Evolutionary conservation across 2,329 filamentous ascomycete species (phyloP).

Genomic region (Beauveria australis): DNA sequence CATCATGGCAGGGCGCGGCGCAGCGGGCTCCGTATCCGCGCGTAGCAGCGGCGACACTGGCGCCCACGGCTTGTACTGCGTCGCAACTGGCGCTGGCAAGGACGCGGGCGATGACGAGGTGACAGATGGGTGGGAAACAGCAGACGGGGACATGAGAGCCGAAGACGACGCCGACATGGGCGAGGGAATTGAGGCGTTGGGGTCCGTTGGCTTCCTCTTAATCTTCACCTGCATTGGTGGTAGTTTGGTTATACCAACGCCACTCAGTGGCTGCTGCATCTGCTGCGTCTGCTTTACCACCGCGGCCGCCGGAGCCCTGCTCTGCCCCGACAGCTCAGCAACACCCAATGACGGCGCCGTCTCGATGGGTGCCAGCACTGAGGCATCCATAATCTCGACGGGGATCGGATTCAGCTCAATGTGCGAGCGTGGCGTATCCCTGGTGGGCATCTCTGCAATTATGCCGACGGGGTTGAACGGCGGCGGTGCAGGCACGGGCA

Average conservation of each 20-base stretch:
- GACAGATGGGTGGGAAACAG: not conserved
- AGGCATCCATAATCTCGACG: constrained; percentile 35
- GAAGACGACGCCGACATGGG: not conserved
- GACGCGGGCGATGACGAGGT: not conserved
- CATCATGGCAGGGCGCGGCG: too few relatives aligned
- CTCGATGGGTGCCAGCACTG: constrained; percentile 29
- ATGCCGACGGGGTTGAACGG: constrained; percentile 33
- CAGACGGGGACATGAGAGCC: not conserved
- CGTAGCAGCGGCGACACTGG: not conserved
- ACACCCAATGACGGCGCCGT: constrained; percentile 16
- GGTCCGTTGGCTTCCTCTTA: not conserved
- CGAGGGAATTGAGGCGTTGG: not conserved
- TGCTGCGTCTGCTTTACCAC: not conserved
- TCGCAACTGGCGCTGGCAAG: not conserved
- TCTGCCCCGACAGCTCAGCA: constrained; percentile 32
- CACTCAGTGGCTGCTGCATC: constrained; percentile 13
- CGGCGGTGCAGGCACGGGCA: constrained; percentile 11
- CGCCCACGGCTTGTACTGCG: constrained; percentile 1
- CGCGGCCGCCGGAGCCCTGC: constrained; percentile 17
- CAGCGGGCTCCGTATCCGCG: not conserved
- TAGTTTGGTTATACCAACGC: constrained; percentile 10
- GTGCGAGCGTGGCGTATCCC: constrained; percentile 30
- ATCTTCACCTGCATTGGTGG: constrained; percentile 1
- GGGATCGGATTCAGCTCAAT: constrained; percentile 36
- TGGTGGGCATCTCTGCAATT: constrained; percentile 40